phyloP scores from a whole-genome alignment of 306 rosid genomes.

The Medicago truncatula region MtrunA17r5.0-ANR NC_053042.1:503001-503500 shows the following conservation, averaged over 20 bases:
- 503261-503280: constrained; percentile 69
- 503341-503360: constrained; percentile 37
- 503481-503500: constrained; percentile 49
- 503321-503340: not conserved
- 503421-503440: constrained; percentile 98
- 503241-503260: constrained; percentile 97
- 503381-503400: constrained; percentile 19
- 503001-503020: constrained; percentile 22
- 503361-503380: constrained; percentile 8
- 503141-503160: constrained; percentile 99
- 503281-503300: constrained; percentile 48
- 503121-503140: constrained; percentile 97
- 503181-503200: constrained; percentile 25
- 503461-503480: constrained; percentile 80
- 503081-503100: constrained; percentile 91
- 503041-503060: constrained; percentile 69
- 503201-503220: constrained; percentile 38
- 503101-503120: constrained; percentile 99
- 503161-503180: constrained; percentile 46
- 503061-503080: constrained; percentile 94
- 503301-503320: constrained; percentile 22
- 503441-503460: constrained; percentile 83
- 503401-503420: constrained; percentile 12
- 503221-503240: constrained; percentile 90
- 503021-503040: constrained; percentile 18